Evolutionary conservation across 768 basidiomycete species (phyloP).

Genomic region (Phaeotremella skinneri): DNA sequence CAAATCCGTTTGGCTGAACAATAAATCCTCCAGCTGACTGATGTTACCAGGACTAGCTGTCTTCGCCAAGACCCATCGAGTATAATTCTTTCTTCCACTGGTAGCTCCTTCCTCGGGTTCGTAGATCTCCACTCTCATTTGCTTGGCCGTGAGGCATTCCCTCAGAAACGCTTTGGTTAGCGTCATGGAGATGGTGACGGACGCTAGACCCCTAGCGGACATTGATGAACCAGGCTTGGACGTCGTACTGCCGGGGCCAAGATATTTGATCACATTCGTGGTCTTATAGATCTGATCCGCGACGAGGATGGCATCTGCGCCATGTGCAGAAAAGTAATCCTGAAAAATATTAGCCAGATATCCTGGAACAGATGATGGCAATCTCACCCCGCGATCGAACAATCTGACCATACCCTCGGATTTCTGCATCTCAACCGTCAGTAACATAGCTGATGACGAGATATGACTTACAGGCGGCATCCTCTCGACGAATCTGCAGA

Average conservation of each 20-base stretch:
- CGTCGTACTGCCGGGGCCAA: conserved; percentile 56
- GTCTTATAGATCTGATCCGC: conserved; percentile 63
- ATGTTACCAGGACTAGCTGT: conserved; percentile 73
- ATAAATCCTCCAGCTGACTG: conserved; percentile 69
- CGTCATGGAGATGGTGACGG: conserved; percentile 70
- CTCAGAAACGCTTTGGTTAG: conserved; percentile 79
- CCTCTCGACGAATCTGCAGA: conserved; percentile 58
- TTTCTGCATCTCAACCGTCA: conserved; percentile 38
- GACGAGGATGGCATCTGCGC: conserved; percentile 80
- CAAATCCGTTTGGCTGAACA: conserved; percentile 78
- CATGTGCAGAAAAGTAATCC: conserved; percentile 85
- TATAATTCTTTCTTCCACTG: conserved; percentile 60
- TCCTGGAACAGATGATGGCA: not conserved
- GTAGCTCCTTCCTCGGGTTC: conserved; percentile 67
- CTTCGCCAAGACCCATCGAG: conserved; percentile 73
- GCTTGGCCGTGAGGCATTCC: conserved; percentile 83
- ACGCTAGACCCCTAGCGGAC: conserved; percentile 59
- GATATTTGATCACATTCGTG: conserved; percentile 86
- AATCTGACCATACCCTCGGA: conserved; percentile 73
- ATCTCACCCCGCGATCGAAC: conserved; percentile 64
- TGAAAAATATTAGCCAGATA: conserved; percentile 13
- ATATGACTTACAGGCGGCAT: conserved; percentile 49
- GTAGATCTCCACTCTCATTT: conserved; percentile 92
- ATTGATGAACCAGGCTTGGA: conserved; percentile 29
- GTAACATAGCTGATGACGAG: not conserved